phyloP scores from a whole-genome alignment of 257 asterid species.

The Cordia subcordata region DNA sequence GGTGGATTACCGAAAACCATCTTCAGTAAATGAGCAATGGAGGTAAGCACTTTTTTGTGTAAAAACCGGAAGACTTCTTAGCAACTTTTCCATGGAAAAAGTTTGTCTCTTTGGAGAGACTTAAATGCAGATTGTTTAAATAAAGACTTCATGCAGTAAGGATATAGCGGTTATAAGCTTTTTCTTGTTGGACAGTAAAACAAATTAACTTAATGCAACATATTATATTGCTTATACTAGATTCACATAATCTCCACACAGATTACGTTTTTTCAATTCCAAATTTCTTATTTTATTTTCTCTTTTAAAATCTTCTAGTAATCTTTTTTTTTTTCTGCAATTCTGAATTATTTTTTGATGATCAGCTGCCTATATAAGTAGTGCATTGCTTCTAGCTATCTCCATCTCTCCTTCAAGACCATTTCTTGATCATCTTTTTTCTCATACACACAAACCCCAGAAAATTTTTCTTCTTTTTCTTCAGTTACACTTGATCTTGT shows the following conservation, averaged over 20 bases:
- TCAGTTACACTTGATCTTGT: background rate
- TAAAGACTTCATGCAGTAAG: constrained; percentile 2
- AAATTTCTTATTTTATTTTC: background rate
- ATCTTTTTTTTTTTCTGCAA: too few species aligned
- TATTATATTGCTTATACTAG: background rate
- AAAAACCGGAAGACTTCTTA: background rate
- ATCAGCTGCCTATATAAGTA: background rate
- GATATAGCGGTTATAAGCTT: background rate
- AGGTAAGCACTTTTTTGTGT: background rate
- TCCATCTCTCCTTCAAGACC: too few species aligned
- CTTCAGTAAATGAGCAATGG: background rate
- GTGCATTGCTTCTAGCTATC: background rate
- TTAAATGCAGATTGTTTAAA: background rate
- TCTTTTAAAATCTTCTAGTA: background rate
- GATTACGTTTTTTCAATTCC: too few species aligned
- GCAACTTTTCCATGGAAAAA: background rate
- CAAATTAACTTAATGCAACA: background rate
- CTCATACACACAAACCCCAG: too few species aligned
- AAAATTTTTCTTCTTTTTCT: background rate
- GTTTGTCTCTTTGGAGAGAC: background rate
- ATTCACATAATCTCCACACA: background rate
- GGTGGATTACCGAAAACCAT: too few species aligned
- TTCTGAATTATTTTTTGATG: too few species aligned
- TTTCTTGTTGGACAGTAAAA: background rate
- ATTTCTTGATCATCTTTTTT: too few species aligned